Conservation (phyloP, 306 rosid species). For the Vigna trinervia region DNA sequence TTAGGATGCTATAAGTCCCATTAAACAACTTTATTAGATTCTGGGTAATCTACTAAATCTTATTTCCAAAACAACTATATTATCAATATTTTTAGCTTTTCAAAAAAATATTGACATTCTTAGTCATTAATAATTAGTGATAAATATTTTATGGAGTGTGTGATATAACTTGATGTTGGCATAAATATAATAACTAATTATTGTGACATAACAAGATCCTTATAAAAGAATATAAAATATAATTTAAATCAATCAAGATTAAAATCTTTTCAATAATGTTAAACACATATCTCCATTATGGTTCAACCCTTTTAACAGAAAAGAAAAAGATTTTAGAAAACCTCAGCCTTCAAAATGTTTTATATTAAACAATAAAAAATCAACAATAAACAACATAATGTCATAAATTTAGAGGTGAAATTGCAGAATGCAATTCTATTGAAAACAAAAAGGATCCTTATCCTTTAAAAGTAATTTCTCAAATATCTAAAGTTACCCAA, state of each 20-base stretch:
- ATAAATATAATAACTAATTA: neutral
- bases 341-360: neutral
- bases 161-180: neutral
- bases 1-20: neutral
- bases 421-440: neutral
- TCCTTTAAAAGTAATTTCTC: slow-evolving; percentile 4
- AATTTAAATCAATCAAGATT: neutral
- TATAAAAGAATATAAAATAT: slow-evolving; percentile 1
- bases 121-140: neutral
- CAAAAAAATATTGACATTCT: neutral
- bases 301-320: neutral
- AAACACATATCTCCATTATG: neutral
- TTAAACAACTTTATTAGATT: neutral
- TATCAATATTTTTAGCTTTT: neutral
- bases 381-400: neutral
- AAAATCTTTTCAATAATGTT: neutral
- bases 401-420: neutral
- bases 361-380: neutral
- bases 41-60: neutral
- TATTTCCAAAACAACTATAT: neutral
- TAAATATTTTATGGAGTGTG: neutral
- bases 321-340: neutral
- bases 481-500: slow-evolving; percentile 30
- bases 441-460: slow-evolving; percentile 12
- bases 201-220: neutral